These are phyloP conservation scores for Fusarium albosuccineum DNA, from an alignment of 2,329 filamentous ascomycete species.

Conservation along the genomic window DNA sequence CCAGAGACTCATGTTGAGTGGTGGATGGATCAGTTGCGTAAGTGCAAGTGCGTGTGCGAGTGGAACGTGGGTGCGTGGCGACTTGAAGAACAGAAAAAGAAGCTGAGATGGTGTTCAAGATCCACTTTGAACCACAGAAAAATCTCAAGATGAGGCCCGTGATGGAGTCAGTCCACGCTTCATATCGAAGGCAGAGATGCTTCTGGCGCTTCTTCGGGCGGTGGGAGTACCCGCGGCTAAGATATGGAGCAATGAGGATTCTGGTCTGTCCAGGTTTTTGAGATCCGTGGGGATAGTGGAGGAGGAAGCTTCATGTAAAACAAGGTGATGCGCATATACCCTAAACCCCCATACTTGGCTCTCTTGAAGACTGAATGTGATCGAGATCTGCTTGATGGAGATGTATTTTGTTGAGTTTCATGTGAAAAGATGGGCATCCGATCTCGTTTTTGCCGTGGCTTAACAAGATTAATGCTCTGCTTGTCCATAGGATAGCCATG, in stretches of 20 bases:
- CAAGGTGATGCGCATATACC: neutral
- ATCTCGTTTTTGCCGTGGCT: slow-evolving; percentile 4
- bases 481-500: slow-evolving; percentile 9
- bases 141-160: slow-evolving; percentile 15
- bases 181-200: slow-evolving; percentile 22
- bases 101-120: slow-evolving; percentile 16
- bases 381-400: slow-evolving; percentile 3
- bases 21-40: slow-evolving; percentile 23
- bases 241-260: slow-evolving; percentile 17
- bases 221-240: slow-evolving; percentile 29
- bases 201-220: slow-evolving; percentile 33
- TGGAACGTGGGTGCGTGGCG: slow-evolving; percentile 31
- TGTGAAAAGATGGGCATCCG: neutral
- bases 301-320: slow-evolving; percentile 7
- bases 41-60: slow-evolving; percentile 9
- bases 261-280: slow-evolving; percentile 5
- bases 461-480: slow-evolving; percentile 14
- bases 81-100: slow-evolving; percentile 19
- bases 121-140: slow-evolving; percentile 35
- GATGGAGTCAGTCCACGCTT: slow-evolving; percentile 22
- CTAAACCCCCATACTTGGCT: slow-evolving; percentile 1
- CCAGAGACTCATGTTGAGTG: slow-evolving; percentile 20
- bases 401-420: slow-evolving; percentile 7
- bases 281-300: slow-evolving; percentile 14
- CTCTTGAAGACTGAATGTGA: neutral